Evolutionary conservation across 176 grass and related monocot genomes (phyloP).

Genomic region (Carex pumila): DNA sequence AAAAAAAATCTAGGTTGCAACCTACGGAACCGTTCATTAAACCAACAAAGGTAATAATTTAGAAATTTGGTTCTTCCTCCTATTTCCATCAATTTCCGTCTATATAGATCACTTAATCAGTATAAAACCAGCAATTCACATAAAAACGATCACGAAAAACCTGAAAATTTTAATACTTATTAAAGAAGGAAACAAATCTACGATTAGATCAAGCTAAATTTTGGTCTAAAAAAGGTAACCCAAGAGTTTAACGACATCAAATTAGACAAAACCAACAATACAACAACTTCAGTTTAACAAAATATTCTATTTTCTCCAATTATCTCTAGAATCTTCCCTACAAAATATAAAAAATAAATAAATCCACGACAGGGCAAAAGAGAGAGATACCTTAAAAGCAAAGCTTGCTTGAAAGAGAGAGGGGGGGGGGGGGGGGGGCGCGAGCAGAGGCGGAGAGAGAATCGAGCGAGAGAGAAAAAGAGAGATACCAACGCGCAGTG

Average conservation of each 20-base stretch:
- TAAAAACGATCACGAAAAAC: neutral
- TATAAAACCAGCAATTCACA: neutral
- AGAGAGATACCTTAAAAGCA: neutral
- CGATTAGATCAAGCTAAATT: neutral
- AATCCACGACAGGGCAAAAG: neutral
- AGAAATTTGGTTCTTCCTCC: neutral
- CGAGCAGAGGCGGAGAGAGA: neutral
- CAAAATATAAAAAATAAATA: neutral
- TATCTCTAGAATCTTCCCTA: neutral
- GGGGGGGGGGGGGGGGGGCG: too few species aligned
- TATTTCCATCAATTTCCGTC: neutral
- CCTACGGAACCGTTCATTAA: neutral
- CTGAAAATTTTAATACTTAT: neutral
- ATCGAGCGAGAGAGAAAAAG: neutral
- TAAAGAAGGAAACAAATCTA: neutral
- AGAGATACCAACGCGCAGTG: neutral
- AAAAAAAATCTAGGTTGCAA: neutral
- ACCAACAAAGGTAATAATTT: neutral
- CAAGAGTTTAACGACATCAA: neutral
- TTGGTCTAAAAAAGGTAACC: neutral
- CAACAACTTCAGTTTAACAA: neutral
- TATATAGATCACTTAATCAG: neutral
- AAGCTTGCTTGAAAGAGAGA: neutral
- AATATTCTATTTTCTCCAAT: neutral
- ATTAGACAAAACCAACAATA: neutral